Evolutionary conservation across 1,284 basidiomycete species (phyloP).

Genomic region (Heliocybe sulcata): DNA sequence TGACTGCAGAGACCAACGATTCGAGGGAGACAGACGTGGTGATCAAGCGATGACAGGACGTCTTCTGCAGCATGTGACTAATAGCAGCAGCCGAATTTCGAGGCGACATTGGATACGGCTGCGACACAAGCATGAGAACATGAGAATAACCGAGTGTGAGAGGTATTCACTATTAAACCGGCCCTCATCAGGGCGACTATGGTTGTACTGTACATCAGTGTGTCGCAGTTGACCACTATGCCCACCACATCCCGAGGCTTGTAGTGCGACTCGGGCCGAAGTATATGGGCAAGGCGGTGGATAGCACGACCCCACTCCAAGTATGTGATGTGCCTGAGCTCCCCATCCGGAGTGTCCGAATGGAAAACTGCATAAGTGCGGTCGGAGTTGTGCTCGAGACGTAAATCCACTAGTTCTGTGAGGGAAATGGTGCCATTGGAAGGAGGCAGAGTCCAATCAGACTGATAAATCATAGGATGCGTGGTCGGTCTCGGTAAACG

Average conservation of each 20-base stretch:
- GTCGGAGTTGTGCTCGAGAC: neutral
- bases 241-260: neutral
- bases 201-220: neutral
- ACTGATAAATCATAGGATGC: neutral
- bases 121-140: no score
- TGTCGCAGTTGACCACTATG: neutral
- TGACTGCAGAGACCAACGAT: neutral
- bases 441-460: neutral
- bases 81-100: neutral
- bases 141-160: neutral
- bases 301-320: neutral
- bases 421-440: neutral
- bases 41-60: neutral
- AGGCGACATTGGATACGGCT: constrained; percentile 1
- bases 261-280: neutral
- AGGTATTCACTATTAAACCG: neutral
- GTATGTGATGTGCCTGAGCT: neutral
- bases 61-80: neutral
- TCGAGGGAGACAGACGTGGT: neutral
- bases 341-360: neutral
- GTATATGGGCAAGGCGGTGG: neutral
- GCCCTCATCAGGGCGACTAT: neutral
- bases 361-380: neutral
- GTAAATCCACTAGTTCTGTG: neutral
- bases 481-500: neutral